phyloP scores from a whole-genome alignment of 495 filamentous ascomycete species.

The Aspergillus indologenus region DNA sequence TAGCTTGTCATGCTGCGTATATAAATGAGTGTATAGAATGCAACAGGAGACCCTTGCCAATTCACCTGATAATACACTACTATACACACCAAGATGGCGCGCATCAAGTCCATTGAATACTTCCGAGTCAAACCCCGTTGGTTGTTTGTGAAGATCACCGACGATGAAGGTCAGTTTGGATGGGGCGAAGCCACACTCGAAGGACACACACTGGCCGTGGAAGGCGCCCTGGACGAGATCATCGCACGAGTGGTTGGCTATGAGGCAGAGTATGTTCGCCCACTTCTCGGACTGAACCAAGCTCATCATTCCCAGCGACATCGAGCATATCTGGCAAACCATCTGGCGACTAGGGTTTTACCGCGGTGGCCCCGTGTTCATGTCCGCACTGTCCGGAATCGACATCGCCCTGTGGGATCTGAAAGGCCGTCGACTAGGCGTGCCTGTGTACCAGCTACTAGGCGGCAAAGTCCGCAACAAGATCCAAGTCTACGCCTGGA shows the following conservation, averaged over 20 bases:
- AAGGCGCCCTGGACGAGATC: conserved; percentile 71
- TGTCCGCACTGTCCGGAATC: conserved; percentile 75
- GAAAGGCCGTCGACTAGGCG: conserved; percentile 57
- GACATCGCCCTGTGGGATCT: conserved; percentile 85
- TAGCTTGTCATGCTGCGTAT: not conserved
- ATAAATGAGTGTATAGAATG: not conserved
- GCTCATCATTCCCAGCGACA: conserved; percentile 51
- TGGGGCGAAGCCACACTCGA: conserved; percentile 82
- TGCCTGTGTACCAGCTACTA: conserved; percentile 71
- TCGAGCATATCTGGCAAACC: conserved; percentile 79
- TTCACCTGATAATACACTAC: not conserved
- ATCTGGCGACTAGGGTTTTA: conserved; percentile 73
- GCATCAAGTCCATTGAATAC: conserved; percentile 71
- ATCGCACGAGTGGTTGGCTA: conserved; percentile 62
- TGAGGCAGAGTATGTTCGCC: conserved; percentile 64
- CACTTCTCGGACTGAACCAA: not conserved
- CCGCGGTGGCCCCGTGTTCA: conserved; percentile 79
- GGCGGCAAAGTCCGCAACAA: conserved; percentile 75
- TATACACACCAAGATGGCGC: conserved; percentile 50
- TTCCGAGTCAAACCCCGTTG: conserved; percentile 76
- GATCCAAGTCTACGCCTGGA: conserved; percentile 81
- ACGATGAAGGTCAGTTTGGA: conserved; percentile 61
- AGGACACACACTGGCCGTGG: conserved; percentile 75
- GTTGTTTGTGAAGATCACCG: conserved; percentile 78
- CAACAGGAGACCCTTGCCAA: not conserved